These are phyloP conservation scores for Ceratocystis harringtonii DNA, from an alignment of 2,329 filamentous ascomycete species.

Conservation along the genomic window DNA sequence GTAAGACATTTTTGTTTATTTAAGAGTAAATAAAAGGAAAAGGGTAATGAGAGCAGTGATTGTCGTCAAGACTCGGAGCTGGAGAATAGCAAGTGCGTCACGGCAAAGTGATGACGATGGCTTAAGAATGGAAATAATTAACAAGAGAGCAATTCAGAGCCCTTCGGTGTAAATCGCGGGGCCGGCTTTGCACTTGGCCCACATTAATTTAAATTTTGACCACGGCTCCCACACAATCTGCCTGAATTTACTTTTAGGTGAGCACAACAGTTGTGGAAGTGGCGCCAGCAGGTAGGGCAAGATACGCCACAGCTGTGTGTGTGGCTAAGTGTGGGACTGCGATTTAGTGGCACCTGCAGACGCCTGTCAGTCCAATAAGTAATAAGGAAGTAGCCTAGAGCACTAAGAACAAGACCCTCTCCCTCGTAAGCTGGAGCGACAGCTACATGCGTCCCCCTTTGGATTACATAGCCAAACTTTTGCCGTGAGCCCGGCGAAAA, in stretches of 20 bases:
- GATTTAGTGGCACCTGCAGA: too few relatives aligned
- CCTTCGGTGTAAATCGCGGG: constrained; percentile 2
- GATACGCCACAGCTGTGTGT: background rate
- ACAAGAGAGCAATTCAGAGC: constrained; percentile 12
- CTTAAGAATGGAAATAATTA: constrained; percentile 20
- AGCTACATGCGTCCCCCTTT: too few relatives aligned
- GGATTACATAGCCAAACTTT: too few relatives aligned
- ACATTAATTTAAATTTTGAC: background rate
- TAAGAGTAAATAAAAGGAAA: constrained; percentile 18
- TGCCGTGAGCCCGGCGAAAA: too few relatives aligned
- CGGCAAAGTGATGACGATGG: constrained; percentile 68
- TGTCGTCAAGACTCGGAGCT: constrained; percentile 65
- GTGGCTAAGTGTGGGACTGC: background rate
- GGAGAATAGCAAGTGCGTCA: constrained; percentile 38
- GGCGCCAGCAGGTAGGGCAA: constrained; percentile 9
- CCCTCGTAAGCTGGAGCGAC: too few relatives aligned
- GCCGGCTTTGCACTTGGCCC: background rate
- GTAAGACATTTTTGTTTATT: constrained; percentile 62
- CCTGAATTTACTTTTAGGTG: background rate
- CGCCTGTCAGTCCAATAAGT: too few relatives aligned
- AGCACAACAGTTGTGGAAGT: constrained; percentile 5
- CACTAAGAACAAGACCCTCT: too few relatives aligned
- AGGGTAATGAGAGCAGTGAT: constrained; percentile 19
- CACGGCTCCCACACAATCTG: background rate
- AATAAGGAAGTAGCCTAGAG: background rate